These are phyloP conservation scores for Yamadazyma scolyti DNA, from an alignment of 805 yeast genomes.

Conservation along the genomic window DNA sequence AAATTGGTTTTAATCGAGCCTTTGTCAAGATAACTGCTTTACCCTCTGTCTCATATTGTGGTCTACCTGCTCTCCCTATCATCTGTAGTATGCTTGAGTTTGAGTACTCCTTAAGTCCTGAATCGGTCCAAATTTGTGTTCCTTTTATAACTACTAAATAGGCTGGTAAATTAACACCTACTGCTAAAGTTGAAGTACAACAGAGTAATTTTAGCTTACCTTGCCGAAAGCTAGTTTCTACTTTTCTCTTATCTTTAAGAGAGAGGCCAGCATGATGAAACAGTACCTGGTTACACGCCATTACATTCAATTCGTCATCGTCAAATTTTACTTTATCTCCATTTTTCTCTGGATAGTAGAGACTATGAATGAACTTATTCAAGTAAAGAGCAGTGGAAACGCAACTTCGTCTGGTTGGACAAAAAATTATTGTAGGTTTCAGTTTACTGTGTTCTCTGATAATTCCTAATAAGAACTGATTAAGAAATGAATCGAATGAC, in stretches of 20 bases:
- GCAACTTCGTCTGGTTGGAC: constrained; percentile 51
- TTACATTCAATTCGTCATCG: no score
- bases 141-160: constrained; percentile 60
- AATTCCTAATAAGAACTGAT: constrained; percentile 26
- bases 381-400: constrained; percentile 44
- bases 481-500: neutral
- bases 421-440: constrained; percentile 48
- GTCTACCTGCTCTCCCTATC: neutral
- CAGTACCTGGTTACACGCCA: neutral
- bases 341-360: no score
- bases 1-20: neutral
- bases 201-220: constrained; percentile 46
- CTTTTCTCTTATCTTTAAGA: constrained; percentile 36
- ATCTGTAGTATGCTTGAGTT: constrained; percentile 4
- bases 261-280: neutral
- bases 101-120: constrained; percentile 23
- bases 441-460: constrained; percentile 32
- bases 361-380: constrained; percentile 2
- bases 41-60: neutral
- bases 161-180: constrained; percentile 62
- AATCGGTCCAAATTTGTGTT: constrained; percentile 54
- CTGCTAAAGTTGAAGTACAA: constrained; percentile 58
- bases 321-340: no score
- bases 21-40: neutral
- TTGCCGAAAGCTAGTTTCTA: constrained; percentile 43